Evolutionary conservation across 2,329 filamentous ascomycete species (phyloP), one percentile per base, ranked within the genome.

Genomic region (Neocatenulostroma microsporum): DNA sequence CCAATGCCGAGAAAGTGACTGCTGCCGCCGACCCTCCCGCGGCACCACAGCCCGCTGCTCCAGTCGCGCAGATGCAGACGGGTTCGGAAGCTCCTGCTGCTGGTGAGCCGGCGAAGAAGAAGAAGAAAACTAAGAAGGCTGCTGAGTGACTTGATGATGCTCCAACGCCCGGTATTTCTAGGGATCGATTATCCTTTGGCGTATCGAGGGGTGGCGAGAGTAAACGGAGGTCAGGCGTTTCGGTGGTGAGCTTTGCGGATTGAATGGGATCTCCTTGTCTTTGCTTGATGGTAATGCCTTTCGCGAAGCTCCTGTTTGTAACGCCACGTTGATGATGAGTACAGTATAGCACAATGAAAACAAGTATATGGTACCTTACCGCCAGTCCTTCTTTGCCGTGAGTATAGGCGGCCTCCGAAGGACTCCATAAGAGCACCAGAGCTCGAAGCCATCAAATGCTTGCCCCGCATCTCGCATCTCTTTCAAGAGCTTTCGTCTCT

Each of bases 111-210:
- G 50, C 52, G 43, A 50, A 55, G 42, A 53, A 54, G 48, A 56
- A 54, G 46, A 58, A 50, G 48, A 53, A 52, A 40, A 52, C 47
- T 41, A 57, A 57, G 48, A 49, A 44, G 28, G 50, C n/a, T n/a
- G n/a, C n/a, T 50, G 17, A 45, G 40, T 7, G n/a, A 13, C 20
- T 15, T 31, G 6, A 13, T 21, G 8, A 10, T 13, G 17, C 18
- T 6, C 13, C 17, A 14, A 21, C 18, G 20, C 17, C 30, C 11
- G 30, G 4, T 4, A 17, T 14, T 7, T 21, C 21, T 17, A 28
- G 24, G 23, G 20, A 13, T n/a, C 24, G 34, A 7, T 30, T 24
- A n/a, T 26, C 25, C 5, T n/a, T 13, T 18, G 25, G 23, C 10
- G 25, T 19, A 9, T 4, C 15, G 10, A 36, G 13, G 24, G 25